A percentile compares a stretch with the other conserved stretches of the same genome.
phyloP scores from a whole-genome alignment of 805 yeast species.

The Cyberlindnera maclurae region DNA sequence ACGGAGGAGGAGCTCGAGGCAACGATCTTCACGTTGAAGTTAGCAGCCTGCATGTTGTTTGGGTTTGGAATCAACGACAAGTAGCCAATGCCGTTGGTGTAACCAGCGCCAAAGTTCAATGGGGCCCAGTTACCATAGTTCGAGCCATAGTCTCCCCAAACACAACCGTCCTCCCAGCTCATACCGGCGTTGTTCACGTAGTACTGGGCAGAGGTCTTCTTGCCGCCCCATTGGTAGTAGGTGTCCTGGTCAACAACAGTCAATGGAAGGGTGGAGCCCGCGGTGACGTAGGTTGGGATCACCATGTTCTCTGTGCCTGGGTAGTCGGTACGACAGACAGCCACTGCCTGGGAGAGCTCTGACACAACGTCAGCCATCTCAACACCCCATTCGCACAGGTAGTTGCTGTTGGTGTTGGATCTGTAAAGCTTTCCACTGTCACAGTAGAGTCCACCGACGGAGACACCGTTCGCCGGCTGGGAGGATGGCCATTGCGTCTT shows the following conservation, averaged over 20 bases:
- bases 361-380: conserved; percentile 63
- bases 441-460: conserved; percentile 90
- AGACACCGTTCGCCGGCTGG: conserved; percentile 84
- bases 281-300: conserved; percentile 76
- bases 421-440: conserved; percentile 76
- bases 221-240: conserved; percentile 80
- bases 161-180: conserved; percentile 81
- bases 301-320: conserved; percentile 99
- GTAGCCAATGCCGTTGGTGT: conserved; percentile 58
- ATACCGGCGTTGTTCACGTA: conserved; percentile 97
- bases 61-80: conserved; percentile 93
- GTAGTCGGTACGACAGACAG: conserved; percentile 96
- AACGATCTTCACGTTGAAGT: conserved; percentile 73
- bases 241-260: conserved; percentile 72
- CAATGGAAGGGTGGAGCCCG: conserved; percentile 58
- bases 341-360: conserved; percentile 58
- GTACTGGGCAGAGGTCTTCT: conserved; percentile 87
- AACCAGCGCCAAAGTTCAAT: conserved; percentile 88
- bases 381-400: conserved; percentile 85
- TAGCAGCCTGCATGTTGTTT: conserved; percentile 64
- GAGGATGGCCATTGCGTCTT: conserved; percentile 93
- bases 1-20: conserved; percentile 36
- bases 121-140: conserved; percentile 98
- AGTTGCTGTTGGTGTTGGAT: conserved; percentile 54
- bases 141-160: conserved; percentile 80